A percentile compares a stretch with the other conserved stretches of the same genome.
Evolutionary conservation across 208 protist genomes (phyloP).

Genomic region (Leishmania gerbilli): DNA sequence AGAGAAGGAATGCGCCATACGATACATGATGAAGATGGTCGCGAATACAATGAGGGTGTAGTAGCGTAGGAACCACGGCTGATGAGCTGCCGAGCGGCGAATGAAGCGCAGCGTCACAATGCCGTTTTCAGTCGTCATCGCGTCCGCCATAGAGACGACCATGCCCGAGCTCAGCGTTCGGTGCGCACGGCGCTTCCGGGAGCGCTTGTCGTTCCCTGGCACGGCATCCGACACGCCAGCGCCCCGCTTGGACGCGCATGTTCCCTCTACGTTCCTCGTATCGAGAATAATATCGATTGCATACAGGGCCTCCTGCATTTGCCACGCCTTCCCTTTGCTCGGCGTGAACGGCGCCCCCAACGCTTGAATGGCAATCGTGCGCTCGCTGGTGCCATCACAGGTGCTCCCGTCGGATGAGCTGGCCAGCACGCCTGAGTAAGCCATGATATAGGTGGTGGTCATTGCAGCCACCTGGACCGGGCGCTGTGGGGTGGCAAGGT

Average conservation of each 20-base stretch:
- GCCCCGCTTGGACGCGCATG: conserved; percentile 23
- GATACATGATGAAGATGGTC: conserved; percentile 34
- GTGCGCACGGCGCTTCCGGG: conserved; percentile 34
- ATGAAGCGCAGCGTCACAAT: conserved; percentile 33
- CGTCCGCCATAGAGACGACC: conserved; percentile 18
- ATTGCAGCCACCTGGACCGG: conserved; percentile 34
- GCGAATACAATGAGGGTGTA: conserved; percentile 33
- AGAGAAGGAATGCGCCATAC: conserved; percentile 25
- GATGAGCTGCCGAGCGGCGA: conserved; percentile 10
- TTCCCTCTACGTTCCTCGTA: conserved; percentile 24
- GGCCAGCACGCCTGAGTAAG: conserved; percentile 43
- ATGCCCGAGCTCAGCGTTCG: conserved; percentile 17
- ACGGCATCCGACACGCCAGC: conserved; percentile 5
- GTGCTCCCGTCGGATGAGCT: background rate
- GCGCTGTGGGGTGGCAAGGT: conserved; percentile 45
- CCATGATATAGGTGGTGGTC: conserved; percentile 46
- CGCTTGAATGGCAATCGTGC: conserved; percentile 46
- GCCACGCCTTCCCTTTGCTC: conserved; percentile 25
- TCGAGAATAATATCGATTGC: conserved; percentile 55
- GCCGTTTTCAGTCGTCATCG: conserved; percentile 32
- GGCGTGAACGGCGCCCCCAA: conserved; percentile 38
- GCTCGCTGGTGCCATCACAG: conserved; percentile 26
- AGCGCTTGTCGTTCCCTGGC: conserved; percentile 10
- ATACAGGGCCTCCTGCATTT: conserved; percentile 49
- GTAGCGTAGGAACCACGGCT: conserved; percentile 25